Evolutionary conservation across 345 rosid genomes (phyloP).

Genomic region (Cardamine occulta): DNA sequence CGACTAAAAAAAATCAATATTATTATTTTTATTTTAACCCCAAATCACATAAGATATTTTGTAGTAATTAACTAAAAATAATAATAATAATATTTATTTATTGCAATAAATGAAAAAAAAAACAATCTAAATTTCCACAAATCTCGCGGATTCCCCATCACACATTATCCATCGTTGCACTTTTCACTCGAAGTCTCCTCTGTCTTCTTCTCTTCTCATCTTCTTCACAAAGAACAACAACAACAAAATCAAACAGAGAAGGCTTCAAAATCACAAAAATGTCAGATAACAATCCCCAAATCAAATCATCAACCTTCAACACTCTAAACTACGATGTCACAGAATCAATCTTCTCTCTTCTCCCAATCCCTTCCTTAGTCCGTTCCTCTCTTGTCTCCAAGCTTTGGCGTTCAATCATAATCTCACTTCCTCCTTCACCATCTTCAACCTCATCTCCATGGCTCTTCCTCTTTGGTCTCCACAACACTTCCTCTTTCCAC

Average conservation of each 20-base stretch:
- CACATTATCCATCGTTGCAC: slow-evolving; percentile 39
- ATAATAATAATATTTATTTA: too few species aligned
- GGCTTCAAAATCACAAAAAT: not conserved
- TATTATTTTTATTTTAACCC: not conserved
- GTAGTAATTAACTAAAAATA: not conserved
- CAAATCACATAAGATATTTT: not conserved
- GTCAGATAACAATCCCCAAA: slow-evolving; percentile 46
- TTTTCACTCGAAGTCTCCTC: slow-evolving; percentile 24
- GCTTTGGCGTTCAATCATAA: slow-evolving; percentile 60
- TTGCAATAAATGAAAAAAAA: too few species aligned
- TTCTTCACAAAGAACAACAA: not conserved
- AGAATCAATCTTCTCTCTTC: slow-evolving; percentile 63
- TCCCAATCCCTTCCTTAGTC: slow-evolving; percentile 74
- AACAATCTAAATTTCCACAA: not conserved
- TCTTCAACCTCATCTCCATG: slow-evolving; percentile 54
- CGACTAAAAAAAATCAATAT: too few species aligned
- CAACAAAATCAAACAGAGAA: not conserved
- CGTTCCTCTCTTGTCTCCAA: slow-evolving; percentile 83
- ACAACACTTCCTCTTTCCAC: slow-evolving; percentile 74
- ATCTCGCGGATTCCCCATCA: slow-evolving; percentile 23
- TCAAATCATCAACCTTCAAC: slow-evolving; percentile 43
- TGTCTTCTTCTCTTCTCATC: not conserved
- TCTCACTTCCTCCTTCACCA: slow-evolving; percentile 40
- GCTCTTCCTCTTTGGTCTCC: slow-evolving; percentile 90
- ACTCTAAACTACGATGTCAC: slow-evolving; percentile 60